Base-by-base conservation (phyloP, 2,329 filamentous ascomycete genomes). In the Colletotrichum sp. region DNA sequence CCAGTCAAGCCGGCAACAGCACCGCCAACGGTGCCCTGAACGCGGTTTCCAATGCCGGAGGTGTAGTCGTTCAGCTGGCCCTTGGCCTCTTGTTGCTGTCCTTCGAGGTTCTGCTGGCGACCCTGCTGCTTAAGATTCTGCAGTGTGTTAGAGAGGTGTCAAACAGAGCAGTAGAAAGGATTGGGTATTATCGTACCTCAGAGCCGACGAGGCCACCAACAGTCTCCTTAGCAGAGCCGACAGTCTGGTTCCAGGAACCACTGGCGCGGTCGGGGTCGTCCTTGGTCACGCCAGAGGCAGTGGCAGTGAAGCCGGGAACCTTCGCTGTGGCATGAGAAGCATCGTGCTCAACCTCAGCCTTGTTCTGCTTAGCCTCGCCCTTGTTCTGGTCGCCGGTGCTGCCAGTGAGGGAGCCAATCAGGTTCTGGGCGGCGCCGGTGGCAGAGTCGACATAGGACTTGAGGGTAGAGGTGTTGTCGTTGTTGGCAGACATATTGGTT, bases 231-330 rank as follows among this genome's bases (percentile, higher is more conserved):
- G 93, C 93, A 1, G 94, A 91, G 68, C 96, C 96, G n/a, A 96
- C 82, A 7, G 95, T 98, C 87, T 98, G 96, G 87, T 98, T 95
- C 93, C 94, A 97, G 22, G 90, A 89, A 58, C 96, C 96, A 22
- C 91, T 83, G 27, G 89, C 87, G 78, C 96, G 94, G 83, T 96
- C 88, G 13, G 93, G 88, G 84, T 95, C 89, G 84, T 98, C 95
- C 79, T 91, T 89, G 77, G 93, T 90, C 65, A 94, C 87, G 64
- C 95, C 95, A 0, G 92, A 91, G 66, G 93, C 88, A 13, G 93
- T 93, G 74, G 94, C 89, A 28, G 93, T 91, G 82, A 93, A 88
- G 76, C 94, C 93, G 6, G 94, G 95, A n/a, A 94, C 83, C 84
- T 95, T 96, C 78, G 89, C 89, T 18, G 94, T 90, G 7, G 94